Evolutionary conservation across 352 stramenopile species (phyloP).

Genomic region (Phytophthora sp.): DNA sequence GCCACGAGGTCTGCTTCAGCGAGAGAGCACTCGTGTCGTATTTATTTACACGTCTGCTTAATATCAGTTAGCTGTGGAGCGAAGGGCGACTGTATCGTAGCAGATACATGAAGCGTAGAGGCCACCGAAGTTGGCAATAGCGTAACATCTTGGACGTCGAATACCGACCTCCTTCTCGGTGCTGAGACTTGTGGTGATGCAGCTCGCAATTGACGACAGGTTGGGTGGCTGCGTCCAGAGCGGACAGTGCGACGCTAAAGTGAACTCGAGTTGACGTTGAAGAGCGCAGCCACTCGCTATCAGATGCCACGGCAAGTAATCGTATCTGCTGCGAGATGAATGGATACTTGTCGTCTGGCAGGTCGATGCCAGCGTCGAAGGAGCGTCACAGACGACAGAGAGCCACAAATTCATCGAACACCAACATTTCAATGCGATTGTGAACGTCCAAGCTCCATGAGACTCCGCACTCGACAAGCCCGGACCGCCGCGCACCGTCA

Average conservation of each 20-base stretch:
- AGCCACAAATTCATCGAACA: slow-evolving; percentile 29
- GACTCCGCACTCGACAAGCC: not conserved
- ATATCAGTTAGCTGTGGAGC: too few relatives aligned
- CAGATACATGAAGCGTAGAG: too few relatives aligned
- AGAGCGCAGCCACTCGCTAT: not conserved
- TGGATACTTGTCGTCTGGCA: slow-evolving; percentile 29
- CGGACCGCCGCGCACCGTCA: slow-evolving; percentile 22
- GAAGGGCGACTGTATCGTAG: too few relatives aligned
- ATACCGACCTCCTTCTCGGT: too few relatives aligned
- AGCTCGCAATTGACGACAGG: slow-evolving; percentile 20
- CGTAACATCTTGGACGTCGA: too few relatives aligned
- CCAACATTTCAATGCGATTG: slow-evolving; percentile 17
- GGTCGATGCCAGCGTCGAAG: slow-evolving; percentile 7
- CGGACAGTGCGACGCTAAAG: slow-evolving; percentile 1
- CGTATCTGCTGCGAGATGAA: slow-evolving; percentile 17
- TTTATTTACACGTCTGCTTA: too few relatives aligned
- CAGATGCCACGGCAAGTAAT: slow-evolving; percentile 27
- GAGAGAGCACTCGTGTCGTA: too few relatives aligned
- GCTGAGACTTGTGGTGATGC: slow-evolving; percentile 16
- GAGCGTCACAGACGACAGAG: slow-evolving; percentile 12
- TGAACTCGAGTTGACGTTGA: slow-evolving; percentile 20
- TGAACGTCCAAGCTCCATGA: not conserved
- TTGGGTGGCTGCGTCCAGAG: slow-evolving; percentile 1
- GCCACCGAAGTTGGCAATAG: too few relatives aligned
- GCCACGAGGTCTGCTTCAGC: not conserved